A percentile compares a stretch with the other conserved stretches of the same genome.
Conservation (phyloP, 495 filamentous ascomycete genomes). For the Staphylotrichum longicolle region DNA sequence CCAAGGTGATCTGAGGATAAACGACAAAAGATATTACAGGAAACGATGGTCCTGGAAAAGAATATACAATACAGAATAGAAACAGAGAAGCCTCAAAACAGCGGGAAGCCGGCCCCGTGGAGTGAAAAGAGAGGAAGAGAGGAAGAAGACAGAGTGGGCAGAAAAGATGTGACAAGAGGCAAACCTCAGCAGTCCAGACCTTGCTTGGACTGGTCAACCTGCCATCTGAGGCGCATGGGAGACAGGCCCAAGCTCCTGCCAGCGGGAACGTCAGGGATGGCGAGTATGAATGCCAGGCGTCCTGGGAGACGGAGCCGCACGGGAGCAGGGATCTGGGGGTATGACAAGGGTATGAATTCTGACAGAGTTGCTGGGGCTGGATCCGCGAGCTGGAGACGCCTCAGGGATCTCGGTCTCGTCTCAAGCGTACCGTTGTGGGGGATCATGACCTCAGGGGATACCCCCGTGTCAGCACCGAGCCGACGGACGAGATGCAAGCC, state of each 20-base stretch:
- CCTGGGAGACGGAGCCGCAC: conserved; percentile 18
- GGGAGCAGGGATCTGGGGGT: conserved; percentile 18
- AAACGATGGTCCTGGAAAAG: neutral
- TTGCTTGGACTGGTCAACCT: conserved; percentile 24
- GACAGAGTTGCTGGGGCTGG: conserved; percentile 22
- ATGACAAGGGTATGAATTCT: conserved; percentile 22
- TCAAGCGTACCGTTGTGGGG: conserved; percentile 18
- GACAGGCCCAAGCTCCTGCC: conserved; percentile 25
- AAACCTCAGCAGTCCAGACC: conserved; percentile 34
- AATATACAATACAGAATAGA: conserved; percentile 15
- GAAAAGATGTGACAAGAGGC: conserved; percentile 33
- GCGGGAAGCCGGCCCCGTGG: conserved; percentile 24
- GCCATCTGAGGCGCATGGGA: conserved; percentile 29
- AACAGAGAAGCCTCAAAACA: conserved; percentile 17
- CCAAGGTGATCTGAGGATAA: neutral
- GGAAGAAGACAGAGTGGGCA: conserved; percentile 9
- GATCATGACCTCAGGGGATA: conserved; percentile 17
- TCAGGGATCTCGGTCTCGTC: conserved; percentile 21
- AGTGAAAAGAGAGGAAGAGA: conserved; percentile 29
- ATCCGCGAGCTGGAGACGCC: conserved; percentile 26
- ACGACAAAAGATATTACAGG: neutral
- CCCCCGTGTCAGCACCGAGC: neutral
- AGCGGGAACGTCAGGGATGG: conserved; percentile 25
- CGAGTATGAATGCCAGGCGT: conserved; percentile 9
- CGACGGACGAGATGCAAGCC: neutral